Conservation (phyloP, 2,329 filamentous ascomycete genomes). For the Penicillium sp. region DNA sequence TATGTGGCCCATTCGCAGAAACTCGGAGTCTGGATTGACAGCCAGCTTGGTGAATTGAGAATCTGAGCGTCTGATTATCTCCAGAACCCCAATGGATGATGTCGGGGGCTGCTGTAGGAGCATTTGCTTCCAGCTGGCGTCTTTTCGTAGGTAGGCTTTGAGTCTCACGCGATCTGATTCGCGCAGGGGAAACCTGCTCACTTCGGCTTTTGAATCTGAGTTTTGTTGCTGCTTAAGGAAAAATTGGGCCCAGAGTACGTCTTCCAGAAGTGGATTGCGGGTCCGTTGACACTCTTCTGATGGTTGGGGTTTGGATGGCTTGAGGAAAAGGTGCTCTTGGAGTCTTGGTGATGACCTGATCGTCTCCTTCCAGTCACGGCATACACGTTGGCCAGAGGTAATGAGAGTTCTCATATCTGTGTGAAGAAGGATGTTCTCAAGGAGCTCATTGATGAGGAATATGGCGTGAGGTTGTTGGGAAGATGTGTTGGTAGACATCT, state of each 20-base stretch:
- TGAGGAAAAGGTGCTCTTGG: conserved; percentile 8
- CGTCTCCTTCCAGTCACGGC: not conserved
- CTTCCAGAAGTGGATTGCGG: conserved; percentile 9
- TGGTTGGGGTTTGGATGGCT: not conserved
- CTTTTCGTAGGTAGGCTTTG: conserved; percentile 1
- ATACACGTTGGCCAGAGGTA: conserved; percentile 9
- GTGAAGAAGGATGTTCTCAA: conserved; percentile 10
- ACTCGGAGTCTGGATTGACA: not conserved
- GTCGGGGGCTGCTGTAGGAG: conserved; percentile 8
- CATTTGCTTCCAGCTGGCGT: conserved; percentile 9
- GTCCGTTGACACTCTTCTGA: not conserved
- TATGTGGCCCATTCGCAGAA: conserved; percentile 5
- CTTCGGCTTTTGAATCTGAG: not conserved
- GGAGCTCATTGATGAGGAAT: conserved; percentile 8
- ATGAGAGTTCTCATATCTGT: conserved; percentile 6
- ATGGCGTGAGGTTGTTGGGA: not conserved
- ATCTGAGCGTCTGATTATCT: conserved; percentile 11
- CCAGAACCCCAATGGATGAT: conserved; percentile 7
- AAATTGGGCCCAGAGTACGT: conserved; percentile 9
- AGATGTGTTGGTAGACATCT: conserved; percentile 1
- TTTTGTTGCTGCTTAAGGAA: conserved; percentile 6
- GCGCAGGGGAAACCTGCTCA: conserved; percentile 7
- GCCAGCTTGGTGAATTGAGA: conserved; percentile 5
- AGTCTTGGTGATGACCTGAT: not conserved
- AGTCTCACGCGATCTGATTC: conserved; percentile 2